Evolutionary conservation across 192 early-diverging fungal genomes (phyloP), one percentile per base, ranked within the genome.

Genomic region (Jimgerdemannia flammicorona): DNA sequence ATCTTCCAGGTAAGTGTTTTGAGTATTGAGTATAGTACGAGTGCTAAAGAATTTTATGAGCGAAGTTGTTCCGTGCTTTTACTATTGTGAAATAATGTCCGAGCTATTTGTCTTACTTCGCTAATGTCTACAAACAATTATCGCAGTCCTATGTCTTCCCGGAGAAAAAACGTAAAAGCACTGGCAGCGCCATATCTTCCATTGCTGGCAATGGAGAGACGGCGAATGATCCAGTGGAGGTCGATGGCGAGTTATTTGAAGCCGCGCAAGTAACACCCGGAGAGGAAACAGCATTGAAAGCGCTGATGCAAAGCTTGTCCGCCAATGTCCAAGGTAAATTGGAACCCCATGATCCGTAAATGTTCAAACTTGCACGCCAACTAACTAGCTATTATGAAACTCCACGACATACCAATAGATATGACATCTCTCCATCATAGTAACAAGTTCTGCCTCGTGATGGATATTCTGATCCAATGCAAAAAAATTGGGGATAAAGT

Each of bases 401-500:
- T 59, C 29, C 18, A 3, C 19, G 44, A 8, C 69, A 8, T 44
- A 3, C 19, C 20, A 39, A 74, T 29, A 80, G 79, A 82, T 74
- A 54, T 81, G 10, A 74, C 73, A 41, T 69, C 74, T 9, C 67
- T 74, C 18, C 66, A 70, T 14, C 73, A 84, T 59, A 84, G 86
- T 69, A 65, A 73, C 71, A 93, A 93, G 70, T 78, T 87, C 71
- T 68, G 69, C 40, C 72, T 95, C n/a, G 65, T 89, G 40, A 66
- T 91, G 67, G 78, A 87, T 14, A 91, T 95, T 65, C 73, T 93
- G 1, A 71, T 75, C 4, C 73, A 78, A 64, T 85, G 89, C 59
- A 78, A 78, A 10, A 59, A 40, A 4, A 41, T 80, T 6, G 79
- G 83, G 18, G 92, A 96, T 43, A 94, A 94, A 19, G 85, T 92